Evolutionary conservation across 1,139 yeast species (phyloP).

Genomic region (Groenewaldozyma sp.): DNA sequence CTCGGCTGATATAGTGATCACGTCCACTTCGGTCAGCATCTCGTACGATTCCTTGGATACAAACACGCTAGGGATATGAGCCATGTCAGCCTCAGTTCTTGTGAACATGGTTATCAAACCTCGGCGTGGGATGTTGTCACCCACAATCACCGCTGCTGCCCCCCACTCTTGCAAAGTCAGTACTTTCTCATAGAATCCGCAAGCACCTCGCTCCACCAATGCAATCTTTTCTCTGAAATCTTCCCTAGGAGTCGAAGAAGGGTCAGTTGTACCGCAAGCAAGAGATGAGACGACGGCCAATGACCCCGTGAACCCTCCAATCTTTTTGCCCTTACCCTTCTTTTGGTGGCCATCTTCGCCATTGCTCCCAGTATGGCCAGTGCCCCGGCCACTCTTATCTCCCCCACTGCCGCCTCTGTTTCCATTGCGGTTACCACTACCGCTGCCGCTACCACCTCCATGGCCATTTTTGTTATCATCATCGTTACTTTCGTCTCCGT

Average conservation of each 20-base stretch:
- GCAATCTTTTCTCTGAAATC: slow-evolving; percentile 26
- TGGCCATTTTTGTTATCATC: background rate
- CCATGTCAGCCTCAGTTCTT: slow-evolving; percentile 22
- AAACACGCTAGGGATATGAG: slow-evolving; percentile 32
- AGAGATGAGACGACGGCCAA: slow-evolving; percentile 16
- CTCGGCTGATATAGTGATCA: slow-evolving; percentile 25
- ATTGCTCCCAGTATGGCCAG: background rate
- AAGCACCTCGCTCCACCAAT: slow-evolving; percentile 32
- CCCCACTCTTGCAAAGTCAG: slow-evolving; percentile 31
- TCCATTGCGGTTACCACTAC: background rate
- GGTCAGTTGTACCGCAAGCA: slow-evolving; percentile 13
- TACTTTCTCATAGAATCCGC: slow-evolving; percentile 33
- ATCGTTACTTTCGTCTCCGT: background rate
- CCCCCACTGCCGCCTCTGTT: background rate
- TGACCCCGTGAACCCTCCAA: slow-evolving; percentile 19
- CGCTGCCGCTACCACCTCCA: background rate
- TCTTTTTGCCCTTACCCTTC: slow-evolving; percentile 4
- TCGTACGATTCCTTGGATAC: slow-evolving; percentile 29
- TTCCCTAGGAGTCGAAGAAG: slow-evolving; percentile 6
- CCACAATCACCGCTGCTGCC: slow-evolving; percentile 35
- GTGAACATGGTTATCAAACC: slow-evolving; percentile 32
- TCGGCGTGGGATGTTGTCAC: slow-evolving; percentile 29
- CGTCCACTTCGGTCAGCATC: slow-evolving; percentile 19
- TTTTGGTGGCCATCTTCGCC: background rate
- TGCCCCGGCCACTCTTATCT: background rate